Conservation (phyloP, 148 eudicot genomes). For the Rheum nobile region DNA sequence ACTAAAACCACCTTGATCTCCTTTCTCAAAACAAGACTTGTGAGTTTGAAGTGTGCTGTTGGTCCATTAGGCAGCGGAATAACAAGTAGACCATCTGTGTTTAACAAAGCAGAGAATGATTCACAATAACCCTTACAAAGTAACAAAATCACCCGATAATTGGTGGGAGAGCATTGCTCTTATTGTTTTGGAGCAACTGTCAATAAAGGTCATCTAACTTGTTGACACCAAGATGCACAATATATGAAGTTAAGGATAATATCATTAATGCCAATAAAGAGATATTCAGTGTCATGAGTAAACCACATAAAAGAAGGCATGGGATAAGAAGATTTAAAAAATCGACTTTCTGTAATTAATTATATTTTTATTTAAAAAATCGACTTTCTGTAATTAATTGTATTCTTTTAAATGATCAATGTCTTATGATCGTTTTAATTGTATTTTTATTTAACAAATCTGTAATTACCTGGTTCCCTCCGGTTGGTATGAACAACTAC, state of each 20-base stretch:
- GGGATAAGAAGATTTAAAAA: neutral
- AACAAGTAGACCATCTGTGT: slow-evolving; percentile 68
- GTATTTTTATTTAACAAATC: neutral
- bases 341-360: too few species aligned
- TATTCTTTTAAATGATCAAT: neutral
- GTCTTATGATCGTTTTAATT: neutral
- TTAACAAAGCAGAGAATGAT: neutral
- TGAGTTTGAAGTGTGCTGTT: slow-evolving; percentile 92
- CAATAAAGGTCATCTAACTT: neutral
- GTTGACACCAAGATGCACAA: neutral
- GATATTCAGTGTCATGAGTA: neutral
- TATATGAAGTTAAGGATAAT: neutral
- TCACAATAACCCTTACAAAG: neutral
- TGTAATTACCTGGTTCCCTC: slow-evolving; percentile 71
- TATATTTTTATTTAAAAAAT: too few species aligned
- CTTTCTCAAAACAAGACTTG: slow-evolving; percentile 73
- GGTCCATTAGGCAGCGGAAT: slow-evolving; percentile 93
- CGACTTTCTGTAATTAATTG: too few species aligned
- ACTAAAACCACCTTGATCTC: slow-evolving; percentile 60
- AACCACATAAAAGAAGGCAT: neutral
- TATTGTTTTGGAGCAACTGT: neutral
- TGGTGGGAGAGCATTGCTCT: neutral
- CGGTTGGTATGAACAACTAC: slow-evolving; percentile 88
- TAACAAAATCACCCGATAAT: neutral
- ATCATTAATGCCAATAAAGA: neutral